These are phyloP conservation scores for Mycena albidolilacea DNA, from an alignment of 768 basidiomycete species.

Conservation along the genomic window DNA sequence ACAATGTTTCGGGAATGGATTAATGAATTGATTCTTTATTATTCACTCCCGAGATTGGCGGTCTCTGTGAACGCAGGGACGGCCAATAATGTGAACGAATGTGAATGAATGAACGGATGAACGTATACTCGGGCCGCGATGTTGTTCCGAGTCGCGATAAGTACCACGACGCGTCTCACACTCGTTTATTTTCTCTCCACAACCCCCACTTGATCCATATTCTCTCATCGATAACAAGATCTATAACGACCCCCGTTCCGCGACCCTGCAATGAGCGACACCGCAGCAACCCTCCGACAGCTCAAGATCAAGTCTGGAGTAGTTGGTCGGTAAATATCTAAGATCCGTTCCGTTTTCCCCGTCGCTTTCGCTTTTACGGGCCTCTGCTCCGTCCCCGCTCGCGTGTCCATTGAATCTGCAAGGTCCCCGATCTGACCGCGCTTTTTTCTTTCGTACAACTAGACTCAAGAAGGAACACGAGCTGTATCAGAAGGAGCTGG, in stretches of 20 bases:
- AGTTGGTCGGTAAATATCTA: conserved; percentile 70
- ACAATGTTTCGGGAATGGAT: neutral
- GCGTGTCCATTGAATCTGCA: neutral
- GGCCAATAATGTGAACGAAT: conserved; percentile 5
- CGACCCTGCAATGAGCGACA: conserved; percentile 59
- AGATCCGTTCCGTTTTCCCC: neutral
- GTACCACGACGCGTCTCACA: conserved; percentile 15
- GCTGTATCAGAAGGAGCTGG: conserved; percentile 77
- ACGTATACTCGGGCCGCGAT: conserved; percentile 2
- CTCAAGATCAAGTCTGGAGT: conserved; percentile 84
- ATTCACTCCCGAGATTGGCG: conserved; percentile 21
- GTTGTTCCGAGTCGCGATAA: neutral
- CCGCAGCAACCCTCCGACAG: conserved; percentile 68
- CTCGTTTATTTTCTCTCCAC: conserved; percentile 12
- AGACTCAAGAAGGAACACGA: conserved; percentile 80
- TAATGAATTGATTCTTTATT: neutral
- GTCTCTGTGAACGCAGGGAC: conserved; percentile 14
- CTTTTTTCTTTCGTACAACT: conserved; percentile 17
- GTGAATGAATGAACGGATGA: neutral
- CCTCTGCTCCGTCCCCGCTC: neutral
- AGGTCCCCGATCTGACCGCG: conserved; percentile 33
- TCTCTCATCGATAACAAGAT: conserved; percentile 24
- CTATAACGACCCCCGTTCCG: conserved; percentile 7
- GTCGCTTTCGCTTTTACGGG: neutral
- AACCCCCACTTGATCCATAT: neutral